Evolutionary conservation across 2,329 filamentous ascomycete genomes (phyloP), one percentile per base, ranked within the genome.

Genomic region (Cladosporium sp.): DNA sequence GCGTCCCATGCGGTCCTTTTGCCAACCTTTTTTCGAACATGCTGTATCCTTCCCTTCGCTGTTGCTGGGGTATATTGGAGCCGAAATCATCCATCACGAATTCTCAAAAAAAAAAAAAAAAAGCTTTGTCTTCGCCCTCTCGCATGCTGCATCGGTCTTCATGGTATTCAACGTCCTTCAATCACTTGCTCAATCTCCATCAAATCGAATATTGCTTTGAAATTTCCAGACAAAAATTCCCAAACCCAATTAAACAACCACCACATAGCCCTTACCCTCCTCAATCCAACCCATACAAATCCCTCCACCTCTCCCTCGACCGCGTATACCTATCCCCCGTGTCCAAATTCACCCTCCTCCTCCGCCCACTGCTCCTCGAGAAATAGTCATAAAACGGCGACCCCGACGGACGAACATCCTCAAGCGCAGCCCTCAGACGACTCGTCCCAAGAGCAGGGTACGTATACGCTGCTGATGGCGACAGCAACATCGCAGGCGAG

Each of bases 301-400:
- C 61, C 51, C 61, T 47, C 51, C 51, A 64, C 26, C 61, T 30
- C 34, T 64, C 61, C 51, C 61, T 64, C 36, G 18, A 26, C 21
- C 30, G 4, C 60, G 49, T 34, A 21, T 12, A 64, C 36, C 61
- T 44, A 28, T 64, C 61, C 6, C 61, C 61, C 7, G 61, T 64
- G 14, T 44, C 10, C 3, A 36, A 14, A 57, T 57, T 47, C 49
- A 55, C 51, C 15, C 61, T 44, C 36, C 61, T 41, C 26, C 51
- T 24, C 61, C 61, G n/a, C 36, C 61, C 61, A 47, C 28, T 44
- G 6, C 51, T 21, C 21, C 60, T 18, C 51, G 61, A 64, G 10
- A 57, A 64, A 18, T 64, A 57, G 24, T 64, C 61, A 26, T 64
- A 64, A 11, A 57, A 64, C 1, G 51, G 51, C 49, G 60, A 21